Conservation (phyloP, 495 filamentous ascomycete genomes). For the Daldinia grandis region DNA sequence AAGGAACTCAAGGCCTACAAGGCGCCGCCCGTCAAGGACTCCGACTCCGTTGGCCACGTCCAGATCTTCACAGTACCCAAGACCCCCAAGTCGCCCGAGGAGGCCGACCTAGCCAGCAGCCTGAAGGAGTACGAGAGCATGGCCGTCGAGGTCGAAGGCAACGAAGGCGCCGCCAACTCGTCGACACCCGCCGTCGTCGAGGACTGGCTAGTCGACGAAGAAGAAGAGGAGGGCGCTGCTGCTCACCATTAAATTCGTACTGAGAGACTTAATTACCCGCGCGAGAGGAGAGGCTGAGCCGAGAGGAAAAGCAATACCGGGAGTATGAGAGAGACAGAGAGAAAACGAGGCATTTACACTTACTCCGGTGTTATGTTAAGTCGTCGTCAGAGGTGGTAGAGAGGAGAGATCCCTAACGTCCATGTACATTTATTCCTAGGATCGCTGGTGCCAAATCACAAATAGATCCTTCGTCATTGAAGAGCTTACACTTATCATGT, state of each 20-base stretch:
- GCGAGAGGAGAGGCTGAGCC: conserved; percentile 1
- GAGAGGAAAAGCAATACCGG: background rate
- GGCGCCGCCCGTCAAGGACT: conserved; percentile 79
- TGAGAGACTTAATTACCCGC: background rate
- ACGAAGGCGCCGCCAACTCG: conserved; percentile 58
- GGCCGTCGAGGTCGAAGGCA: conserved; percentile 93
- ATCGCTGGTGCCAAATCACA: conserved; percentile 32
- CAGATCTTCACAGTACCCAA: conserved; percentile 84
- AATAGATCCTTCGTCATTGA: conserved; percentile 33
- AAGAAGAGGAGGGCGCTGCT: conserved; percentile 50
- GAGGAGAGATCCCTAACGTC: conserved; percentile 19
- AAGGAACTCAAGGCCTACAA: conserved; percentile 94
- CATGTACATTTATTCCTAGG: conserved; percentile 43
- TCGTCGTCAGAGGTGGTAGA: conserved; percentile 1
- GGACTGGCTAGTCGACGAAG: conserved; percentile 61
- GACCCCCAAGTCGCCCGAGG: conserved; percentile 86
- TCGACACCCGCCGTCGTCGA: conserved; percentile 50
- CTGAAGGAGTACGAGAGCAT: conserved; percentile 92
- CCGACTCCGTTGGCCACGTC: conserved; percentile 88
- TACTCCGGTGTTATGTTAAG: conserved; percentile 8
- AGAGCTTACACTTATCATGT: background rate
- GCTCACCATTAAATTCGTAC: conserved; percentile 47
- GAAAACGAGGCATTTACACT: conserved; percentile 1
- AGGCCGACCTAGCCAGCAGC: conserved; percentile 87
- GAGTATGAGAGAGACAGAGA: background rate